Conservation (phyloP, 345 rosid species). For the Euphorbia tirucalli region DNA sequence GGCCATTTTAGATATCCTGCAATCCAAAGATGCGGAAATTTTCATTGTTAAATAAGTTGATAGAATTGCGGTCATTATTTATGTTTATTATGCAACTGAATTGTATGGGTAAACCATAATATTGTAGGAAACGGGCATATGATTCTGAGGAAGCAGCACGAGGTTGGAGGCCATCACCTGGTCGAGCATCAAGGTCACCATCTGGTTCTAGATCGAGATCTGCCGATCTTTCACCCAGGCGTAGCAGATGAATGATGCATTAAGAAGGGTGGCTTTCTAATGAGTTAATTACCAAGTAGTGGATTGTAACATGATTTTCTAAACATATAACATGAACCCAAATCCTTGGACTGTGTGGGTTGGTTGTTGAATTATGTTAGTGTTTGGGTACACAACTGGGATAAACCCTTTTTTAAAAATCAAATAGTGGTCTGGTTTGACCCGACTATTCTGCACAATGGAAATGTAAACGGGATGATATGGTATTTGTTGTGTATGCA, state of each 20-base stretch:
- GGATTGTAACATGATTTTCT: constrained; percentile 9
- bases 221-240: constrained; percentile 54
- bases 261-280: too few relatives aligned
- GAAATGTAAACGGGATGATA: too few relatives aligned
- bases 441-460: background rate
- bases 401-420: background rate
- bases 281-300: background rate
- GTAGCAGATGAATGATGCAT: constrained; percentile 17
- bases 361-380: background rate
- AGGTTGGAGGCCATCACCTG: constrained; percentile 43
- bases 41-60: background rate
- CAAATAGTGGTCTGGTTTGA: background rate
- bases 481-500: background rate
- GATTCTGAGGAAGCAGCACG: constrained; percentile 43
- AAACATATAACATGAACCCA: background rate
- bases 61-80: background rate
- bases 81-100: background rate
- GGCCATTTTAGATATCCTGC: background rate
- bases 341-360: background rate
- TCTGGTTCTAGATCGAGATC: constrained; percentile 78
- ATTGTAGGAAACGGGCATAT: constrained; percentile 45
- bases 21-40: background rate
- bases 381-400: background rate
- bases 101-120: background rate
- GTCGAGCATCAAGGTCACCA: constrained; percentile 56